Percentiles rank a stretch among this genome's conserved stretches.
These are phyloP conservation scores for Colletotrichum ledebouriae DNA, from an alignment of 2,329 filamentous ascomycete species.

Conservation along the genomic window DNA sequence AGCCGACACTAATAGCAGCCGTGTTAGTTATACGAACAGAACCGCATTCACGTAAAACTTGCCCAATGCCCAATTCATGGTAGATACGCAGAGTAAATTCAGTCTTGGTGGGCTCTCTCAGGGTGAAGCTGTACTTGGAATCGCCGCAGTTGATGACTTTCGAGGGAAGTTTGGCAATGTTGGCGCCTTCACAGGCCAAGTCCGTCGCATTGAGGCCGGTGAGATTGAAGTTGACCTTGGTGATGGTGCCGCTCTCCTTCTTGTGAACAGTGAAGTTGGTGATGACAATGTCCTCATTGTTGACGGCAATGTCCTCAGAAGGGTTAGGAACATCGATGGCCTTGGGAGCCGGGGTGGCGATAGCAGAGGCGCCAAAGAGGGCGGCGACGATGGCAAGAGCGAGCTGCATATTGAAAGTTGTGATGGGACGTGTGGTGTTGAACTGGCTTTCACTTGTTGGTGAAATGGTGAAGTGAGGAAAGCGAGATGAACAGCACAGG, in stretches of 20 bases:
- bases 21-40: not conserved
- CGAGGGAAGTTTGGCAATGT: constrained; percentile 45
- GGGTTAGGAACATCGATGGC: not conserved
- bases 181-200: constrained; percentile 39
- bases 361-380: constrained; percentile 44
- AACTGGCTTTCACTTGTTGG: not conserved
- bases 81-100: constrained; percentile 46
- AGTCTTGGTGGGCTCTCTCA: constrained; percentile 40
- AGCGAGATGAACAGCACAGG: not conserved
- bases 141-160: constrained; percentile 46
- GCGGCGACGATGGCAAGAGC: constrained; percentile 41
- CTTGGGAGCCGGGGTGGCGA: constrained; percentile 41
- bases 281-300: constrained; percentile 47
- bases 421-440: not conserved
- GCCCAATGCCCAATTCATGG: constrained; percentile 45
- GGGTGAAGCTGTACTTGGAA: constrained; percentile 48
- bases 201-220: constrained; percentile 42
- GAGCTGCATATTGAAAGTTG: constrained; percentile 46
- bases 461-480: not conserved
- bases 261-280: constrained; percentile 46
- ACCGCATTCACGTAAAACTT: constrained; percentile 28
- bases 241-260: constrained; percentile 38
- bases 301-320: constrained; percentile 47
- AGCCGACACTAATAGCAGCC: constrained; percentile 36
- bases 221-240: constrained; percentile 44